Base-by-base conservation (phyloP, 2,329 filamentous ascomycete genomes). In the Penicillium sp. region DNA sequence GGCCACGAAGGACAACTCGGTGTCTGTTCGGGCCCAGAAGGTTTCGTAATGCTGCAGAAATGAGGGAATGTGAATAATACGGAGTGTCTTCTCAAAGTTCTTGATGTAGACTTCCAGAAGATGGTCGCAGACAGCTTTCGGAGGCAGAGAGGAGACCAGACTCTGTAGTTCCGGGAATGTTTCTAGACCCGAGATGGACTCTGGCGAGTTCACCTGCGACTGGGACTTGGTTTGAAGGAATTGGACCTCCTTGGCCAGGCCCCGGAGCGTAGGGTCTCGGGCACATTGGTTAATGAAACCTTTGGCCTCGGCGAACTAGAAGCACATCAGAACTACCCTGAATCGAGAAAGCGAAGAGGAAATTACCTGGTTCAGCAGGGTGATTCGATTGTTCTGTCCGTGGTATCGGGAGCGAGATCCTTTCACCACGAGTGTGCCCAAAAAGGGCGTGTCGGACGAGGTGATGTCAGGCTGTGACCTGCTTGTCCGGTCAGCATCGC, bases 201-300 rank as follows among this genome's bases (percentile, higher is more conserved):
- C 37, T 3, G 54, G 51, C 2, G 53, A 51, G 19, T 19, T 29
- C 4, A 39, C 30, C 15, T 36, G 11, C 7, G 25, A 4, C 13
- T 48, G 40, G 2, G 43, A 47, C 32, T 50, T 57, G 31, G 37
- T 45, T 20, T 54, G 49, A 3, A 57, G 46, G 15, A 50, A 57
- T n/a, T 53, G 54, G 10, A 57, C 51, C 26, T 56, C 54, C 36
- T 48, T 51, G 23, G 53, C 53, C 7, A 57, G 27, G 3, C 33
- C 41, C 4, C 53, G 36, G 10, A 57, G 36, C 11, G 28, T 19
- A 1, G 53, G 36, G 10, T 54, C 40, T 15, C 39, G 39, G 23
- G 34, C 39, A 31, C 46, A 57, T 18, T 49, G 47, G 9, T 45
- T 45, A 13, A 56, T 53, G 19, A 56, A 57, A 3, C 21, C 33